Evolutionary conservation across 169 alveolate species (phyloP), one percentile per base, ranked within the genome.

Genomic region (Perkinsus olseni): DNA sequence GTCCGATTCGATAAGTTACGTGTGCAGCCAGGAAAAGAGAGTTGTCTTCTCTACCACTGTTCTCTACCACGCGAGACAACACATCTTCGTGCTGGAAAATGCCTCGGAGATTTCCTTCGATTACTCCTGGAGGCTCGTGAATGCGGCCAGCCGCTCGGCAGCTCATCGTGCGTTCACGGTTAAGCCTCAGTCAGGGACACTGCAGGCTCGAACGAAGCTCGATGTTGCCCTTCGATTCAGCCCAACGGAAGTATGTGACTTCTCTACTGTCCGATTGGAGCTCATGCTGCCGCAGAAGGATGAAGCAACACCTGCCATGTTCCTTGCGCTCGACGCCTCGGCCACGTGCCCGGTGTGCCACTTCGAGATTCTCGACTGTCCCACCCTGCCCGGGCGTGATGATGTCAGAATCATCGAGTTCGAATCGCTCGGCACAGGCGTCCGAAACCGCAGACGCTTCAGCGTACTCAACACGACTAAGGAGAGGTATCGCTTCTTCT

Each of bases 401-500:
- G 82, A 62, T 24, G 82, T 62, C 82, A 62, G 82, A 62, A 97
- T 98, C 62, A 95, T 97, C 91, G 98, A 98, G 94, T 97, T 98
- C 94, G 98, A 96, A 92, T 97, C 96, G 34, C 94, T 98, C 50
- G 99, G 99, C 39, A 96, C 98, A 45, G 96, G 97, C 92, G 98
- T 98, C 34, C 96, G 97, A 74, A 97, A 98, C 94, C 97, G 98
- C 24, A 97, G 95, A 92, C 96, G 98, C 91, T 97, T 98, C 96
- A 97, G 97, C 95, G 99, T 98, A 37, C 97, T 97, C 74, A 98
- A 98, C 96, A 99, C 99, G 38, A 98, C 99, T 0, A 95, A 97
- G 74, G 96, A 96, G 93, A 98, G 98, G 90, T 97, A 98, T 92
- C 99, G 98, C 92, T 98, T 97, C 95, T 98, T 96, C 95, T 98